A percentile compares a stretch with the other conserved stretches of the same genome.
Conservation (phyloP, 176 grass and related monocot genomes). For the Avena insularis region DNA sequence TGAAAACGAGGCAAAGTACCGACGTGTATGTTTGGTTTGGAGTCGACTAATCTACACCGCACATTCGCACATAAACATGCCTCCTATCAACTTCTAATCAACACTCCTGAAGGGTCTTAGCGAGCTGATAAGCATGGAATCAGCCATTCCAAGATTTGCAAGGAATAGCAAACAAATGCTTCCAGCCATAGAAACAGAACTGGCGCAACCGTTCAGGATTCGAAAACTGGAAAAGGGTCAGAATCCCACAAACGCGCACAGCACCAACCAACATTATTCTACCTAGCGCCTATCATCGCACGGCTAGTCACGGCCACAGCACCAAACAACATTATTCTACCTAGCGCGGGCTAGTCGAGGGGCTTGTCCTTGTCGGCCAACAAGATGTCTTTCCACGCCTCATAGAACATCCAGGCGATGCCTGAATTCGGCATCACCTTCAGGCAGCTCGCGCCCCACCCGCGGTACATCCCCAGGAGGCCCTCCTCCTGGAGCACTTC, state of each 20-base stretch:
- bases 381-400: neutral
- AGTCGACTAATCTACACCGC: too few relatives aligned
- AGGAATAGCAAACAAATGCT: neutral
- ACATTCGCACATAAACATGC: too few relatives aligned
- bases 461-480: neutral
- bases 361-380: neutral
- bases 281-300: too few relatives aligned
- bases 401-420: neutral
- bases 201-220: neutral
- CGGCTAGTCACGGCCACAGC: too few relatives aligned
- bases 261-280: too few relatives aligned
- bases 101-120: too few relatives aligned
- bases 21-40: too few relatives aligned
- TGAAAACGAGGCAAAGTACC: too few relatives aligned
- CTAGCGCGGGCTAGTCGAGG: neutral
- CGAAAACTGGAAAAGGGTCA: neutral
- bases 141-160: too few relatives aligned
- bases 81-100: too few relatives aligned
- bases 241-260: neutral
- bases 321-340: too few relatives aligned
- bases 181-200: neutral
- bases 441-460: neutral
- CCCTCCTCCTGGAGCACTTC: neutral
- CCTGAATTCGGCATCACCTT: neutral
- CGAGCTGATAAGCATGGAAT: too few relatives aligned